Conservation (phyloP, 306 rosid species). For the Chamaecrista fasciculata region DNA sequence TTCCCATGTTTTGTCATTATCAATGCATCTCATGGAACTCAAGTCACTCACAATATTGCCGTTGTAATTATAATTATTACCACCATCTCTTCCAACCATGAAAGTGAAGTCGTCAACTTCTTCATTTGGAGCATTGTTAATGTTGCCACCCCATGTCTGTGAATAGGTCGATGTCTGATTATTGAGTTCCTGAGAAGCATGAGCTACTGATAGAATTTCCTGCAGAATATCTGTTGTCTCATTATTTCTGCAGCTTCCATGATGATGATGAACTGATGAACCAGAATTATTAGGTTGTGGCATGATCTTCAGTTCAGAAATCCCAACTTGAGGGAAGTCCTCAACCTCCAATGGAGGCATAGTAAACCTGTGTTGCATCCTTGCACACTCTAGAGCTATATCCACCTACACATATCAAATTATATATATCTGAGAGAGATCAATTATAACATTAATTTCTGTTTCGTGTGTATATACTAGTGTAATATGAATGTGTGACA, state of each 20-base stretch:
- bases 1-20: constrained; percentile 53
- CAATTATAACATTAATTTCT: too few species aligned
- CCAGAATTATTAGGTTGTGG: constrained; percentile 29
- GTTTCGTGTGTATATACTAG: too few species aligned
- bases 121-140: constrained; percentile 26
- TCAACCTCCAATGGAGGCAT: constrained; percentile 79
- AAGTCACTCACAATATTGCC: constrained; percentile 19
- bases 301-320: constrained; percentile 46
- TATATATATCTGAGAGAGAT: background rate
- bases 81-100: constrained; percentile 45
- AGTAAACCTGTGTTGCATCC: constrained; percentile 73
- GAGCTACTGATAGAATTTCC: constrained; percentile 85
- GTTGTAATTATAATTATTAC: constrained; percentile 13
- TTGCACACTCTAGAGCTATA: constrained; percentile 85
- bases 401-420: constrained; percentile 54
- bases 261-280: constrained; percentile 26
- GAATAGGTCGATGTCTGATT: constrained; percentile 40
- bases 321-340: constrained; percentile 59
- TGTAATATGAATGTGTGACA: too few species aligned
- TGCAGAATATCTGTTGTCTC: constrained; percentile 58
- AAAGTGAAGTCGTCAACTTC: constrained; percentile 69
- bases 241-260: constrained; percentile 25
- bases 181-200: constrained; percentile 66
- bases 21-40: constrained; percentile 37
- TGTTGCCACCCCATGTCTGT: constrained; percentile 38